Evolutionary conservation across 2,329 filamentous ascomycete genomes (phyloP), one percentile per base, ranked within the genome.

Genomic region (Fusarium sp.): DNA sequence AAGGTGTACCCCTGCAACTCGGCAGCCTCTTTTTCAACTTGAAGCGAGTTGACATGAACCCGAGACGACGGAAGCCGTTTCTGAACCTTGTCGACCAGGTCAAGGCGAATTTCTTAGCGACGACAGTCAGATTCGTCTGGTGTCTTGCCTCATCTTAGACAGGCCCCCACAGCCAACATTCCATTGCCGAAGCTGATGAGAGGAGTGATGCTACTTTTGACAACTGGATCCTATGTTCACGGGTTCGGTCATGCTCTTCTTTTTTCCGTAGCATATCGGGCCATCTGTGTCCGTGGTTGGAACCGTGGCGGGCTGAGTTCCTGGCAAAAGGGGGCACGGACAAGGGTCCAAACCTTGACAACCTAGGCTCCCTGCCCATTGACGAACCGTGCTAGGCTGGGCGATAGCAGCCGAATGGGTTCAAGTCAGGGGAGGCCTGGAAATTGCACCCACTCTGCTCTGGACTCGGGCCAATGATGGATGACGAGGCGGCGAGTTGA

Each of bases 241-340:
- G 7, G 31, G 31, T 34, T 11, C 31, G 16, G 18, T n/a, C 52
- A 43, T 56, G 9, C n/a, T 41, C 36, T 41, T 39, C 37, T 39
- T 37, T 54, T 41, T 18, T 31, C 31, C 47, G 18, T 34, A 16
- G 47, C 31, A 31, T 34, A 23, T 34, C 31, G 31, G 31, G 31
- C 31, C 31, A 34, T 34, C 7, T 34, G 30, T 31, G 10, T 31
- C 30, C 30, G n/a, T 46, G 55, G 48, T 46, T 48, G 30, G 53
- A 58, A 39, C 34, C 16, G 18, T 66, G 41, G 55, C 54, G 62
- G 47, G 53, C 47, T 37, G 50, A 39, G 48, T 41, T 41, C 34
- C 16, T 53, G 53, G 66, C 36, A 71, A 68, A 71, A 46, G 41
- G 67, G 57, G 64, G 68, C 56, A 68, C 60, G 47, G 57, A 61